Percentiles rank a stretch among this genome's conserved stretches.
These are phyloP conservation scores for Beauveria bassiana DNA, from an alignment of 2,329 filamentous ascomycete species.

Conservation along the genomic window DNA sequence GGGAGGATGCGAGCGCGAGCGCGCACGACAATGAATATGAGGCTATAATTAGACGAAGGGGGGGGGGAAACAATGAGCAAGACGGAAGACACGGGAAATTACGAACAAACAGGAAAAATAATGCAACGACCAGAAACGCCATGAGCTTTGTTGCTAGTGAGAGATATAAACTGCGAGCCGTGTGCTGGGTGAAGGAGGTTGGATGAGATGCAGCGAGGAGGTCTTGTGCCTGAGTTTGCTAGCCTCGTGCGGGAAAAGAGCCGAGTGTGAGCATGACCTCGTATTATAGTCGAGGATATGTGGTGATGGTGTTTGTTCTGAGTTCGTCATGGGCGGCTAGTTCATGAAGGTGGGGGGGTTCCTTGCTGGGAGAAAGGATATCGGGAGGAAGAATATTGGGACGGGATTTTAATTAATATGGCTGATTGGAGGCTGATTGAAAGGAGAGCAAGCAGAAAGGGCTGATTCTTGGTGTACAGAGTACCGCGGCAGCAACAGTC, in stretches of 20 bases:
- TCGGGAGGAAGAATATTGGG: background rate
- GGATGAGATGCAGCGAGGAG: background rate
- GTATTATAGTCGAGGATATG: background rate
- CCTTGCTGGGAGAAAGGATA: background rate
- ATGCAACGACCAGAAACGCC: background rate
- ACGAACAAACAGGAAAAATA: background rate
- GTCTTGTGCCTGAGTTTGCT: background rate
- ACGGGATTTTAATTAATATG: background rate
- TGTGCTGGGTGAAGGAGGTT: background rate
- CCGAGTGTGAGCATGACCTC: slow-evolving; percentile 3
- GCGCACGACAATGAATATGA: background rate
- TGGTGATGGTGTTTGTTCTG: background rate
- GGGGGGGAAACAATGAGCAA: background rate
- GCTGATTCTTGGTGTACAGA: background rate
- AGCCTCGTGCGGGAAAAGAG: background rate
- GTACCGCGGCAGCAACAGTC: background rate
- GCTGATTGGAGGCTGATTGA: no score
- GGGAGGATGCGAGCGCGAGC: background rate
- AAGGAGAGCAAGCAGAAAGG: background rate
- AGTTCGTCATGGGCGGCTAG: background rate
- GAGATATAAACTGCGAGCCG: background rate
- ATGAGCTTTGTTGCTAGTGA: no score
- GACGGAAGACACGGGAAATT: background rate
- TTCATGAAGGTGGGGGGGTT: background rate
- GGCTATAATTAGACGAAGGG: background rate